Percentiles rank a stretch among this genome's conserved stretches.
Conservation (phyloP, 768 basidiomycete genomes). For the Multifurca ochricompacta region DNA sequence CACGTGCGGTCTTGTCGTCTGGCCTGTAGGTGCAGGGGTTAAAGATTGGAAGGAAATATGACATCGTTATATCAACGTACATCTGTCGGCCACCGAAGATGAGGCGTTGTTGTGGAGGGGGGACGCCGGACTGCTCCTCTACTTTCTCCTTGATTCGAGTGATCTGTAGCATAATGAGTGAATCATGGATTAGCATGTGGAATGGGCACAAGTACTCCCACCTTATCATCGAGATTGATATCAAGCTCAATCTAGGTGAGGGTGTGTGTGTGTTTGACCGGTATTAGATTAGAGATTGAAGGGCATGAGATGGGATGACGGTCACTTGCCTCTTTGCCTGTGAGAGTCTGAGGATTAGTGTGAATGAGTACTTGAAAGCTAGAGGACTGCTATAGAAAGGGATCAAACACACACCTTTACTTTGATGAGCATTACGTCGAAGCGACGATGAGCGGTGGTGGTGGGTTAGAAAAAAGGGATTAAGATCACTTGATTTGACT, state of each 20-base stretch:
- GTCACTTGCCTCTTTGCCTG: slow-evolving; percentile 82
- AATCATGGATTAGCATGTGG: not conserved
- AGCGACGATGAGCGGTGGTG: slow-evolving; percentile 15
- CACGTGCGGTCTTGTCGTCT: slow-evolving; percentile 86
- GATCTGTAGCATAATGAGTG: slow-evolving; percentile 45
- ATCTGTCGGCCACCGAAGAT: slow-evolving; percentile 92
- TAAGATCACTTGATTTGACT: not conserved
- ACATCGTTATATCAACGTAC: slow-evolving; percentile 39
- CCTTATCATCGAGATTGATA: slow-evolving; percentile 86
- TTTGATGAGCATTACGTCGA: slow-evolving; percentile 67
- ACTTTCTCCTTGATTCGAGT: slow-evolving; percentile 94
- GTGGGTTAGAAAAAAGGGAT: not conserved
- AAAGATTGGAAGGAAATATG: not conserved
- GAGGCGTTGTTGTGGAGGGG: slow-evolving; percentile 89
- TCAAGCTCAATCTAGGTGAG: slow-evolving; percentile 84
- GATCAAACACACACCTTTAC: slow-evolving; percentile 59
- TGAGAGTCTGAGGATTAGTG: slow-evolving; percentile 63
- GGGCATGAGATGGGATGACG: not conserved
- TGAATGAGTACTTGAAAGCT: slow-evolving; percentile 1
- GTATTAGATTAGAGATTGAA: not conserved
- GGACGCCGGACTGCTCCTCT: slow-evolving; percentile 97
- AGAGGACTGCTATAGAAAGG: not conserved
- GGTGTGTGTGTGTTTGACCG: not conserved
- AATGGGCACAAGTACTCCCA: slow-evolving; percentile 26
- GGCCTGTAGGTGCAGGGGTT: slow-evolving; percentile 42